phyloP scores from a whole-genome alignment of 2,329 filamentous ascomycete species.

The Ophiognomonia clavigignenti-juglandacearum region DNA sequence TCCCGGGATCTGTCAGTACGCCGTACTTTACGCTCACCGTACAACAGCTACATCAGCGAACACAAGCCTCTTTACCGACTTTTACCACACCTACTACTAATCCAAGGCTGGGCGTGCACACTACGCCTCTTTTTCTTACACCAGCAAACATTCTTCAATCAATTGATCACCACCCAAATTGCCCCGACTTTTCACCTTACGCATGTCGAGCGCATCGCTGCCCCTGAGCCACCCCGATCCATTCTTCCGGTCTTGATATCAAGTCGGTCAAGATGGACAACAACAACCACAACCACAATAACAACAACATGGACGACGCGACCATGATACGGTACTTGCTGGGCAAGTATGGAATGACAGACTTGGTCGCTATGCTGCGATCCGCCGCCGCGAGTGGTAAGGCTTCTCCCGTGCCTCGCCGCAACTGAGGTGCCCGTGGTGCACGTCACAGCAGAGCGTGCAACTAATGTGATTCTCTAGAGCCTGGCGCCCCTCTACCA shows the following conservation, averaged over 20 bases:
- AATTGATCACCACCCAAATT: background rate
- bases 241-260: slow-evolving; percentile 8
- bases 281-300: slow-evolving; percentile 5
- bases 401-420: no score
- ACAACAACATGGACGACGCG: slow-evolving; percentile 15
- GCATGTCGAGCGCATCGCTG: slow-evolving; percentile 13
- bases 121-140: slow-evolving; percentile 4
- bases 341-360: slow-evolving; percentile 16
- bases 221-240: slow-evolving; percentile 14
- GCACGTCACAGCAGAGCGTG: no score
- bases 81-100: slow-evolving; percentile 10
- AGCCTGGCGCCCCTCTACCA: slow-evolving; percentile 13
- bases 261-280: slow-evolving; percentile 13
- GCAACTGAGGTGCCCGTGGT: background rate
- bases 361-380: slow-evolving; percentile 15
- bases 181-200: background rate
- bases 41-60: slow-evolving; percentile 4
- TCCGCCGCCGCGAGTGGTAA: slow-evolving; percentile 16
- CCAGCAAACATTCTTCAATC: no score
- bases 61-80: slow-evolving; percentile 10
- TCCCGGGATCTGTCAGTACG: no score
- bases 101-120: slow-evolving; percentile 3
- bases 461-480: slow-evolving; percentile 7
- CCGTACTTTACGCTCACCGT: no score
- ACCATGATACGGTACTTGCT: slow-evolving; percentile 16